Conservation (phyloP, 192 early-diverging fungal genomes). For the Jimgerdemannia flammicorona region DNA sequence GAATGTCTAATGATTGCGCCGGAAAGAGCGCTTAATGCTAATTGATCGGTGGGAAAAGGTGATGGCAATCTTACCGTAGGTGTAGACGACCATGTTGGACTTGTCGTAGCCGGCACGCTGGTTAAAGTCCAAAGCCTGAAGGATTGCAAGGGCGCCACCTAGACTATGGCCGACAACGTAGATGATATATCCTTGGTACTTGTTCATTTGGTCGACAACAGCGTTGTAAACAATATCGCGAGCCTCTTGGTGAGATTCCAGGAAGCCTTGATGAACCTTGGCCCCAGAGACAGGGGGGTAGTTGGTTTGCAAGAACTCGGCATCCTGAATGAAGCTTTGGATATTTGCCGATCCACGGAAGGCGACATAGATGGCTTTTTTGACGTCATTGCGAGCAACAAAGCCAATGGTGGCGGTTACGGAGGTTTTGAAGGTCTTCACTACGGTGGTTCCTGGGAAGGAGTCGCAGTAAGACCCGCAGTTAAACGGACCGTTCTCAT, state of each 20-base stretch:
- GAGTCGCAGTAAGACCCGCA: no score
- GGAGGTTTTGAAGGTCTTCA: conserved; percentile 5
- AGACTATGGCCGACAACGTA: conserved; percentile 25
- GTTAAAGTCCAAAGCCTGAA: conserved; percentile 26
- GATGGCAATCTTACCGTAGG: background rate
- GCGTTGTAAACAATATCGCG: conserved; percentile 1
- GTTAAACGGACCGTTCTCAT: no score
- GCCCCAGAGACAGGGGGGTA: background rate
- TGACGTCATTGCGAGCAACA: conserved; percentile 9
- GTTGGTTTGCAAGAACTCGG: background rate
- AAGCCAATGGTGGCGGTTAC: conserved; percentile 16
- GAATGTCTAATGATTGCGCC: no score
- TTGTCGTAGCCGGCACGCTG: background rate
- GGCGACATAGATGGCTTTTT: conserved; percentile 14
- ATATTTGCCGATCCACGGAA: conserved; percentile 13
- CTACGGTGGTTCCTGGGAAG: conserved; percentile 10
- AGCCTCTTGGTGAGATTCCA: conserved; percentile 7
- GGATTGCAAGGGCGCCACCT: conserved; percentile 21
- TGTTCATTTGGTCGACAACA: conserved; percentile 4
- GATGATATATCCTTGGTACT: conserved; percentile 16
- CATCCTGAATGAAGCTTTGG: background rate
- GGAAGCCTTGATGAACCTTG: background rate
- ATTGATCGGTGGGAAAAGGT: no score
- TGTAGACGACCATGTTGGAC: background rate
- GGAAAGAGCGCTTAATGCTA: no score